Conservation (phyloP, 2,329 filamentous ascomycete species). For the Teratosphaeria pseudoeucalypti region DNA sequence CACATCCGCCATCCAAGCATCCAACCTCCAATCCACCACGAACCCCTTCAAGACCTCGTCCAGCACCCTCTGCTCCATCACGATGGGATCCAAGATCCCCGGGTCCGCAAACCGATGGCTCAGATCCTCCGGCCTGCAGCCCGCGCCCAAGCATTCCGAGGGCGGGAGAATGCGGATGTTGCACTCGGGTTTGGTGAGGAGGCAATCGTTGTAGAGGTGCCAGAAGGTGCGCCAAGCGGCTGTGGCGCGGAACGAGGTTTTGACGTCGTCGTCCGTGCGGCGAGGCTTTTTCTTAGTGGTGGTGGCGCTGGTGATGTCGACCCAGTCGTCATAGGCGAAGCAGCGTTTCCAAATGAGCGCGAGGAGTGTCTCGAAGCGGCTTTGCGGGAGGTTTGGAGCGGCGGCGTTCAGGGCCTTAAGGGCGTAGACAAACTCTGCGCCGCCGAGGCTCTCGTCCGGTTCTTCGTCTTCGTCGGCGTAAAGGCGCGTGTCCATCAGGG, state of each 20-base stretch:
- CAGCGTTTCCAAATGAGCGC: constrained; percentile 79
- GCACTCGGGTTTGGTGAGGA: constrained; percentile 7
- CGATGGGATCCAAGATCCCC: constrained; percentile 54
- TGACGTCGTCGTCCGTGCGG: constrained; percentile 57
- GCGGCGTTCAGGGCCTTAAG: constrained; percentile 47
- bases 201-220: constrained; percentile 6
- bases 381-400: constrained; percentile 41
- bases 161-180: constrained; percentile 17
- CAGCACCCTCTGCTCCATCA: constrained; percentile 63
- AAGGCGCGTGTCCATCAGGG: constrained; percentile 52
- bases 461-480: constrained; percentile 34
- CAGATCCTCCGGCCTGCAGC: constrained; percentile 47
- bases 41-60: constrained; percentile 54
- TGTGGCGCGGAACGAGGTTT: constrained; percentile 42
- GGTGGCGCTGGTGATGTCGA: constrained; percentile 63
- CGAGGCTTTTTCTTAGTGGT: constrained; percentile 31
- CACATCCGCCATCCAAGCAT: constrained; percentile 52
- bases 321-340: constrained; percentile 78
- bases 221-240: constrained; percentile 39
- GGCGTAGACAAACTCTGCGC: constrained; percentile 63
- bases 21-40: constrained; percentile 58
- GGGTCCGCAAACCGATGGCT: constrained; percentile 42
- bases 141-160: constrained; percentile 40
- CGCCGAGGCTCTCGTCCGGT: constrained; percentile 30
- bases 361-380: constrained; percentile 46